A percentile compares a stretch with the other conserved stretches of the same genome.
Evolutionary conservation across 352 stramenopile species (phyloP).

Genomic region (Elongisporangium prolatum): DNA sequence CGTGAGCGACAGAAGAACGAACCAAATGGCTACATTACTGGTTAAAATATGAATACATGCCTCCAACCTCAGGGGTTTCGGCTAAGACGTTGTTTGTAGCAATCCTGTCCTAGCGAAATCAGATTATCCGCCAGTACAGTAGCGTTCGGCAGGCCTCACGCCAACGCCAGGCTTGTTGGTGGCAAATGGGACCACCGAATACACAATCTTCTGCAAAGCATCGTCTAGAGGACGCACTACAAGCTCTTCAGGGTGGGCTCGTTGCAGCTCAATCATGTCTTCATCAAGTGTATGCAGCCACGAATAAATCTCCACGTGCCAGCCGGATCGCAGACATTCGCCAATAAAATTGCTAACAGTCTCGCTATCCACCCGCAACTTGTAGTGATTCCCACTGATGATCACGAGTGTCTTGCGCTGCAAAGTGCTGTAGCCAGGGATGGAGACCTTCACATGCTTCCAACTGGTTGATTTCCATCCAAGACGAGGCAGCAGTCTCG

Average conservation of each 20-base stretch:
- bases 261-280: constrained; percentile 12
- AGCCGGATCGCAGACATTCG: background rate
- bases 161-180: too few relatives aligned
- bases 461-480: background rate
- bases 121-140: too few relatives aligned
- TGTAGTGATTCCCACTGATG: constrained; percentile 8
- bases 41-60: too few relatives aligned
- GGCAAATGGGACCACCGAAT: too few relatives aligned
- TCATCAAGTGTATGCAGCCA: constrained; percentile 19
- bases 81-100: too few relatives aligned
- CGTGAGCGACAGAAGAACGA: too few relatives aligned
- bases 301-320: constrained; percentile 19
- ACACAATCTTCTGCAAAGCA: constrained; percentile 7
- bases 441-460: constrained; percentile 5
- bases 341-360: constrained; percentile 13
- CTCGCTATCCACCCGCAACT: constrained; percentile 9
- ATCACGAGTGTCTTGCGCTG: constrained; percentile 19
- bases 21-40: too few relatives aligned
- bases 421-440: constrained; percentile 3
- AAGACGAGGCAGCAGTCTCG: constrained; percentile 10
- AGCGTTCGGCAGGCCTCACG: too few relatives aligned
- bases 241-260: constrained; percentile 4
- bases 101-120: too few relatives aligned
- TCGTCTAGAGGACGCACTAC: constrained; percentile 18
- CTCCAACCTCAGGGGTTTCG: too few relatives aligned